Base-by-base conservation (phyloP, 495 filamentous ascomycete genomes). In the Penicillium taxi region DNA sequence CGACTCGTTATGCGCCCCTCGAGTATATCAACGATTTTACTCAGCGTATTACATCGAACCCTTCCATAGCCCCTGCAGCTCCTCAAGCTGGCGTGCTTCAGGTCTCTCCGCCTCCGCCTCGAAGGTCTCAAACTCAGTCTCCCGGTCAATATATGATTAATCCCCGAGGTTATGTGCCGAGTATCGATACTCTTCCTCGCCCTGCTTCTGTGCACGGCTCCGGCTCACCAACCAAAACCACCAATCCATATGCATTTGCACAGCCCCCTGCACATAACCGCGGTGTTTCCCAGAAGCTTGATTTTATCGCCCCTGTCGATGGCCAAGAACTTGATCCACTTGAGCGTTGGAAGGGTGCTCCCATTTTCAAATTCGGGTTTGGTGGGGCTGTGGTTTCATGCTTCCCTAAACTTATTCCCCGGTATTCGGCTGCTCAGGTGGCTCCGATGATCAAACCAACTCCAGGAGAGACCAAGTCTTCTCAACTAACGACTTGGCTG, bases 371-470 rank as follows among this genome's bases (percentile, higher is more conserved):
- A 3, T 96, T 94, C 77, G 89, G 86, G 0, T 80, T 94, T 35
- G 90, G 86, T 28, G 93, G 93, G 7, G 73, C 73, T 3, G 61
- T 94, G 16, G 73, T 89, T 19, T 84, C 85, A 4, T 87, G 78
- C 47, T 96, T 96, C 49, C 93, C 93, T 0, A 84, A 82, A 42
- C 80, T 93, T 41, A 77, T 90, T 21, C 91, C 88, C 7, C 76
- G 89, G 17, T 96, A 96, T 59, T 76, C 76, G 30, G 77, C 81
- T 34, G 86, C 78, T 28, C 74, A 80, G 39, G 66, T 65, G 18
- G 53, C 69, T 6, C 88, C 93, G 0, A 80, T 81, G 68, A 81
- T 95, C 36, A 81, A 88, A 46, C 80, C 87, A 32, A 84, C 72
- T 35, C 83, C 86, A 23, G 93, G 93, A 0, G 84, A 93, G 51